phyloP scores from a whole-genome alignment of 1,139 yeast species.

The Nakaseomyces kungkrabaensis region DNA sequence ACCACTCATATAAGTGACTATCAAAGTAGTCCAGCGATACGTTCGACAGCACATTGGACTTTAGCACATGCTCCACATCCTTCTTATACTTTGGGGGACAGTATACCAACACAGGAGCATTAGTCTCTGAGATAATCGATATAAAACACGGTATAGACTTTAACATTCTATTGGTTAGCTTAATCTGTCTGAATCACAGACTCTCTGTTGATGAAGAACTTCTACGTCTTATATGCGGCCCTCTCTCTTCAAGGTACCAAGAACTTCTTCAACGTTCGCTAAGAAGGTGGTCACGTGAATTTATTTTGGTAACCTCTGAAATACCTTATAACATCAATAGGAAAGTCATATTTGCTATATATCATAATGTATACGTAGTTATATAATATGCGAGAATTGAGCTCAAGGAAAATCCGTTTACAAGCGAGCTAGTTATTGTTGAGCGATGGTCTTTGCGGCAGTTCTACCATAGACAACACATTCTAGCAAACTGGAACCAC shows the following conservation, averaged over 20 bases:
- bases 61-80: conserved; percentile 19
- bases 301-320: too few relatives aligned
- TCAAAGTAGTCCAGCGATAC: conserved; percentile 27
- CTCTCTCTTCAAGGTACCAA: too few relatives aligned
- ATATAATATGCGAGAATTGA: too few relatives aligned
- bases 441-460: conserved; percentile 28
- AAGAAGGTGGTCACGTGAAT: neutral
- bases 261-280: too few relatives aligned
- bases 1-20: conserved; percentile 21
- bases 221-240: too few relatives aligned
- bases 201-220: too few relatives aligned
- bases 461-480: conserved; percentile 72
- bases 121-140: conserved; percentile 18
- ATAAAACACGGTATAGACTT: conserved; percentile 16
- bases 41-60: conserved; percentile 26
- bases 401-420: too few relatives aligned
- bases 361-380: neutral
- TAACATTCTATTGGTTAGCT: neutral
- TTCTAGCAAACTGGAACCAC: conserved; percentile 67
- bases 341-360: neutral
- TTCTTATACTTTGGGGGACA: conserved; percentile 9
- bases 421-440: neutral
- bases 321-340: neutral
- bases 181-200: too few relatives aligned
- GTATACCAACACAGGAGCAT: conserved; percentile 22